Conservation (phyloP, 1,284 basidiomycete species). For the Rhizoctonia solani region DNA sequence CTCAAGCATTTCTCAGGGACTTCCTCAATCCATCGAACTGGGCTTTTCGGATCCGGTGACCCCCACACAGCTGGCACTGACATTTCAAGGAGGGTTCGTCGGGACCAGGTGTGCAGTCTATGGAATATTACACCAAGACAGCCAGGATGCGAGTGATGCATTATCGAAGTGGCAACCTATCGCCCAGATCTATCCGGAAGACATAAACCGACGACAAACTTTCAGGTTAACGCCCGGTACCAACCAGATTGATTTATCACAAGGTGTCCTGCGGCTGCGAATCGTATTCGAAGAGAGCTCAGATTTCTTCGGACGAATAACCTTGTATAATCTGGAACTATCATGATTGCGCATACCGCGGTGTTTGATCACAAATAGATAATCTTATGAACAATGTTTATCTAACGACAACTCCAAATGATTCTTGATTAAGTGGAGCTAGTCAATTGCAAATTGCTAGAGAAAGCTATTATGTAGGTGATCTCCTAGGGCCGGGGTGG, state of each 20-base stretch:
- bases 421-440: no score
- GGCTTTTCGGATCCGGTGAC: conserved; percentile 57
- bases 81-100: conserved; percentile 83
- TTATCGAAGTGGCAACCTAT: conserved; percentile 52
- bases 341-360: no score
- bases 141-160: conserved; percentile 32
- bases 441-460: no score
- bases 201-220: conserved; percentile 69
- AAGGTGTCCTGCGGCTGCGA: conserved; percentile 48
- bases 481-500: no score
- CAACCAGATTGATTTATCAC: neutral
- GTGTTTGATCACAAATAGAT: no score
- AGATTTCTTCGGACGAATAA: conserved; percentile 77
- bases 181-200: conserved; percentile 68
- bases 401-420: no score
- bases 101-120: conserved; percentile 64
- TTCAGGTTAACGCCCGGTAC: conserved; percentile 55
- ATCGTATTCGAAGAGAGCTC: conserved; percentile 77
- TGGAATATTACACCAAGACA: conserved; percentile 43
- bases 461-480: no score
- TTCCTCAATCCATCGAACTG: conserved; percentile 73
- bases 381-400: no score
- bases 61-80: conserved; percentile 61
- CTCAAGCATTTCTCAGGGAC: conserved; percentile 53
- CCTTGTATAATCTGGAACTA: conserved; percentile 66